Evolutionary conservation across 257 asterid species (phyloP).

Genomic region (Solanum chilense): DNA sequence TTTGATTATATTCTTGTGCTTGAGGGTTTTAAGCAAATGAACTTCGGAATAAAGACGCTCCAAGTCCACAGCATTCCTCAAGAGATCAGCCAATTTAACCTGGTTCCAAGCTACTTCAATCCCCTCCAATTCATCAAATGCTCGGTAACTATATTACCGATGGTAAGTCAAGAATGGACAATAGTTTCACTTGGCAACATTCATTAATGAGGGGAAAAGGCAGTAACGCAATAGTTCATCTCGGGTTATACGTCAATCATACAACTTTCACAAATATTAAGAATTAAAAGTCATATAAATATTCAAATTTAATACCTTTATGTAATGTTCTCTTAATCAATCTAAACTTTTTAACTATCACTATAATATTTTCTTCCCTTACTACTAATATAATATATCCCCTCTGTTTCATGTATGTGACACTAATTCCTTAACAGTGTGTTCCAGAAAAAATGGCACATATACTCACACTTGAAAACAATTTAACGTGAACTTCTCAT

Average conservation of each 20-base stretch:
- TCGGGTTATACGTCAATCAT: background rate
- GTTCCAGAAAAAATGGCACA: background rate
- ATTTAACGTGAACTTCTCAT: background rate
- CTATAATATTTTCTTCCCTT: background rate
- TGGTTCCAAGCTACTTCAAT: slow-evolving; percentile 98
- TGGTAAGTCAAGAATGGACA: slow-evolving; percentile 34
- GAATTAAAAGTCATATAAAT: background rate
- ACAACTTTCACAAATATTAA: background rate
- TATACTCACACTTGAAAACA: background rate
- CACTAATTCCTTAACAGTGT: background rate
- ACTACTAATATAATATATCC: background rate
- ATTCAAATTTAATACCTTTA: background rate
- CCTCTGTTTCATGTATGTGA: background rate
- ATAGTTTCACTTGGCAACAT: background rate
- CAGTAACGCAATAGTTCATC: background rate
- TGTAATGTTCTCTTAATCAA: background rate
- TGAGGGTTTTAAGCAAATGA: slow-evolving; percentile 84
- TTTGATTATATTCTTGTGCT: slow-evolving; percentile 89
- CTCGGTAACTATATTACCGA: slow-evolving; percentile 60
- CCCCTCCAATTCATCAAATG: slow-evolving; percentile 91
- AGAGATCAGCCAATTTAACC: slow-evolving; percentile 67
- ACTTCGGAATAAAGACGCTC: slow-evolving; percentile 88
- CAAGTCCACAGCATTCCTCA: slow-evolving; percentile 66
- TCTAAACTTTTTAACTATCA: background rate
- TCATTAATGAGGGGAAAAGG: background rate